Conservation (phyloP, 2,329 filamentous ascomycete genomes). For the Triangularia setosa region DNA sequence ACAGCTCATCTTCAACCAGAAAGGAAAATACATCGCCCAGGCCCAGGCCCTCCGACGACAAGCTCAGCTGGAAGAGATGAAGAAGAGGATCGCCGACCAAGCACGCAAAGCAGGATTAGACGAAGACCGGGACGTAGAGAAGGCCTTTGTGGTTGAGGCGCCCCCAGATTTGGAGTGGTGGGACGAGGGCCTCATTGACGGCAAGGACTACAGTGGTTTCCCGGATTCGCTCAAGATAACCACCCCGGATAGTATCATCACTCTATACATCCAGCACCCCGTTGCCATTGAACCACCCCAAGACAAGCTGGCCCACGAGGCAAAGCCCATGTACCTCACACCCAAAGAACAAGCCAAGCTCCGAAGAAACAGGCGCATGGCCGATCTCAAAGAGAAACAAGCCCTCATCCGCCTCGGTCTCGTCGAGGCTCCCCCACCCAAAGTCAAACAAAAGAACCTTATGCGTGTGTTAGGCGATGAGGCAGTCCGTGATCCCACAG, state of each 20-base stretch:
- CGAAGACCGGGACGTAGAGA: constrained; percentile 84
- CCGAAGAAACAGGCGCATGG: constrained; percentile 83
- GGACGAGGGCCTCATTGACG: constrained; percentile 83
- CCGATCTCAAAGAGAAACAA: constrained; percentile 91
- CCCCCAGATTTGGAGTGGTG: constrained; percentile 96
- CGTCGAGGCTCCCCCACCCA: constrained; percentile 84
- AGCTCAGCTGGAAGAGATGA: constrained; percentile 87
- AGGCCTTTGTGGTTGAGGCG: constrained; percentile 76
- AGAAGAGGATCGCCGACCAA: constrained; percentile 83
- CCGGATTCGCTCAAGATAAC: constrained; percentile 66
- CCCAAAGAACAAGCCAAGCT: constrained; percentile 87
- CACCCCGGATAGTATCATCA: constrained; percentile 80
- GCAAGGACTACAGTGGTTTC: constrained; percentile 68
- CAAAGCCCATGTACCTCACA: constrained; percentile 91
- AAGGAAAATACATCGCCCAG: constrained; percentile 96
- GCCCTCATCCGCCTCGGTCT: constrained; percentile 91
- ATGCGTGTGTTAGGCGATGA: constrained; percentile 95
- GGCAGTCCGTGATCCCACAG: constrained; percentile 90
- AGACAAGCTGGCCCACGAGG: constrained; percentile 71
- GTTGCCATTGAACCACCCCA: constrained; percentile 87
- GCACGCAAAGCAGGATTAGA: constrained; percentile 90
- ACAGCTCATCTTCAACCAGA: constrained; percentile 84
- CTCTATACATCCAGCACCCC: constrained; percentile 87
- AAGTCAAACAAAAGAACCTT: constrained; percentile 95
- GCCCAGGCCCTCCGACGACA: constrained; percentile 85